phyloP scores from a whole-genome alignment of 2,329 filamentous ascomycete genomes.

The Colletotrichum chrysophilum region DNA sequence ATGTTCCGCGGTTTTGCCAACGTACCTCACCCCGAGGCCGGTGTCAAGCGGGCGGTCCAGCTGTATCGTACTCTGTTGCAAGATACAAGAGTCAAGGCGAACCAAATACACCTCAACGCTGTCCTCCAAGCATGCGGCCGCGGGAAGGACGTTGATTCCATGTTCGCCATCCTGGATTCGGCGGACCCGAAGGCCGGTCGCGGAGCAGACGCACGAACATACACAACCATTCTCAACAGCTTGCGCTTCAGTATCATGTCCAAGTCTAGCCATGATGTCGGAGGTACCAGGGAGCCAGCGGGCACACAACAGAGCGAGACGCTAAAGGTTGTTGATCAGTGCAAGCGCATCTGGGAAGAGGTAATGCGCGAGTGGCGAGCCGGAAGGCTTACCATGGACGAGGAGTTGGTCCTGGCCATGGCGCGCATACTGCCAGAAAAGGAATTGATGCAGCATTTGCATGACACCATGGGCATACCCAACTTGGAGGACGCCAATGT shows the following conservation, averaged over 20 bases:
- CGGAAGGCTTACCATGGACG: constrained; percentile 75
- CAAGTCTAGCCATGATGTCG: constrained; percentile 29
- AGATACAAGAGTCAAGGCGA: constrained; percentile 66
- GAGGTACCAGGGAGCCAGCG: constrained; percentile 18
- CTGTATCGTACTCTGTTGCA: constrained; percentile 79
- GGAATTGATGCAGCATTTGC: constrained; percentile 52
- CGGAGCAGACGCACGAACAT: constrained; percentile 73
- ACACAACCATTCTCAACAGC: constrained; percentile 82
- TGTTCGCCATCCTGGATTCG: constrained; percentile 79
- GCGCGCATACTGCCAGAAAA: constrained; percentile 74
- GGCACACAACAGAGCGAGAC: constrained; percentile 1
- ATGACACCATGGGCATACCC: constrained; percentile 81
- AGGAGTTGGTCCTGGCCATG: constrained; percentile 81
- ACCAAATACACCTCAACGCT: constrained; percentile 86
- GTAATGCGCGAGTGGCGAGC: constrained; percentile 77
- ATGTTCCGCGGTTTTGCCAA: constrained; percentile 77
- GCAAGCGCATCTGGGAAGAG: constrained; percentile 80
- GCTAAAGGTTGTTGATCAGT: constrained; percentile 64
- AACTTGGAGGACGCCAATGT: constrained; percentile 39
- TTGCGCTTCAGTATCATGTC: constrained; percentile 57
- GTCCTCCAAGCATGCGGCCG: constrained; percentile 82
- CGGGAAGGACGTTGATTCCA: constrained; percentile 75
- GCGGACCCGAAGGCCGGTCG: constrained; percentile 65
- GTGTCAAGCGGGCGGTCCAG: constrained; percentile 71
- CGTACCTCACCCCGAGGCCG: constrained; percentile 61